Conservation (phyloP, 371 early-diverging fungal species). For the Apophysomyces elegans region DNA sequence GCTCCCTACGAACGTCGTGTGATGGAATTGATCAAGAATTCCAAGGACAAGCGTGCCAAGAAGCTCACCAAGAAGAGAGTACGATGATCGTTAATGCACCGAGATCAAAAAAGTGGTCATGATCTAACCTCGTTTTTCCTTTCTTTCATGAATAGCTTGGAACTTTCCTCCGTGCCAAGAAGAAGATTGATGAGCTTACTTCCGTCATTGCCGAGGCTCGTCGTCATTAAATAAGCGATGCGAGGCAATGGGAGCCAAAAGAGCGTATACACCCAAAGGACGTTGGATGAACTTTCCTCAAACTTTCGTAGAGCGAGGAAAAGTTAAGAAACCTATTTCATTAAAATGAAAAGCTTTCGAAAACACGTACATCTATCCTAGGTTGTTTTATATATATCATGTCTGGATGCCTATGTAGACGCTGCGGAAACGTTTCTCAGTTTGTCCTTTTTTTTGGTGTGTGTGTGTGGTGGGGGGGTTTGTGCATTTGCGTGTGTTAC, state of each 20-base stretch:
- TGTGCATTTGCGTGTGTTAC: no score
- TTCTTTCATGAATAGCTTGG: conserved; percentile 72
- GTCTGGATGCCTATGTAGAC: not conserved
- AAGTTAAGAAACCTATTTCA: not conserved
- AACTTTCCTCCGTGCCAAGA: conserved; percentile 96
- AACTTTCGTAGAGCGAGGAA: not conserved
- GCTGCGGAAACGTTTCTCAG: not conserved
- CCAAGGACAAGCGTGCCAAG: conserved; percentile 99
- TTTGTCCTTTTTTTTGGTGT: not conserved
- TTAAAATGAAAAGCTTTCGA: not conserved
- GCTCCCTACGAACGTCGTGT: conserved; percentile 99
- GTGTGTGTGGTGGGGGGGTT: no score
- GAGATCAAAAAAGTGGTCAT: not conserved
- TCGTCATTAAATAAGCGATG: conserved; percentile 56
- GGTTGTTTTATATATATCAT: not conserved
- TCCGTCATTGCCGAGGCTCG: conserved; percentile 95
- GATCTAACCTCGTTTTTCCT: not conserved
- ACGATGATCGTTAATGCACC: conserved; percentile 29
- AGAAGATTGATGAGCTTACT: conserved; percentile 97
- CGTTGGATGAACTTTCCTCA: not conserved
- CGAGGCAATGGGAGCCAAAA: not conserved
- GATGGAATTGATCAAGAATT: conserved; percentile 99
- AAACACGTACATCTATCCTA: not conserved
- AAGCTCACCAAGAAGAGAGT: conserved; percentile 98
- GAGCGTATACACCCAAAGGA: not conserved